Percentiles rank a stretch among this genome's conserved stretches.
phyloP scores from a whole-genome alignment of 2,329 filamentous ascomycete genomes.

The Penicillium sp. region DNA sequence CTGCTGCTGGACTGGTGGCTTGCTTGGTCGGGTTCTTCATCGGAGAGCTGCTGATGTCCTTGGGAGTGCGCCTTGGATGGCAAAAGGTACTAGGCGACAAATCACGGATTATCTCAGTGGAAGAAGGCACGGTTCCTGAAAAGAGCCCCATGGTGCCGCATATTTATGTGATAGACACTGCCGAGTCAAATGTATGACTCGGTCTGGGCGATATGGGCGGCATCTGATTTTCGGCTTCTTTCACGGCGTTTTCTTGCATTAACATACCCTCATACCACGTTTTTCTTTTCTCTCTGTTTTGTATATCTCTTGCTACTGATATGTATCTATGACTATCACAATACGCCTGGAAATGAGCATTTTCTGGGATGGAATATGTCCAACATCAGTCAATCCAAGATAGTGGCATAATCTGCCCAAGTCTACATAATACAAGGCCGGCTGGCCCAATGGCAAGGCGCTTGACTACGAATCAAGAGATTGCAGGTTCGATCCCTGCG shows the following conservation, averaged over 20 bases:
- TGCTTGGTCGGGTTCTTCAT: slow-evolving; percentile 40
- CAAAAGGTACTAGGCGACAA: not conserved
- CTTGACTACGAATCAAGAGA: slow-evolving; percentile 54
- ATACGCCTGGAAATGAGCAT: not conserved
- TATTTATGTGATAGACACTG: slow-evolving; percentile 3
- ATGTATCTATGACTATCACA: not conserved
- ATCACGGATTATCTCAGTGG: not conserved
- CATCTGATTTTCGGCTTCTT: slow-evolving; percentile 1
- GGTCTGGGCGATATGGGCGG: not conserved
- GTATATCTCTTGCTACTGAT: not conserved
- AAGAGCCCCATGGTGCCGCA: slow-evolving; percentile 16
- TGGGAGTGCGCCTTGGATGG: slow-evolving; percentile 11
- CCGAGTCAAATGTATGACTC: slow-evolving; percentile 3
- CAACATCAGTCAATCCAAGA: rapidly evolving
- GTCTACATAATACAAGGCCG: too few relatives aligned
- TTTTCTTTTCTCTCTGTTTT: not conserved
- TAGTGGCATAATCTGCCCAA: not conserved
- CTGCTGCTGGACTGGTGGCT: slow-evolving; percentile 37
- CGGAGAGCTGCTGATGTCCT: slow-evolving; percentile 23
- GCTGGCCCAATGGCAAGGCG: slow-evolving; percentile 51
- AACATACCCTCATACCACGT: not conserved
- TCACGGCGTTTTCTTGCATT: not conserved
- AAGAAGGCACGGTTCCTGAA: slow-evolving; percentile 15
- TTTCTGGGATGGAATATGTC: not conserved
- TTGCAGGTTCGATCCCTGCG: slow-evolving; percentile 48